Percentiles rank a stretch among this genome's conserved stretches.
These are phyloP conservation scores for Strobilomyces dryophilus DNA, from an alignment of 768 basidiomycete species.

Conservation along the genomic window DNA sequence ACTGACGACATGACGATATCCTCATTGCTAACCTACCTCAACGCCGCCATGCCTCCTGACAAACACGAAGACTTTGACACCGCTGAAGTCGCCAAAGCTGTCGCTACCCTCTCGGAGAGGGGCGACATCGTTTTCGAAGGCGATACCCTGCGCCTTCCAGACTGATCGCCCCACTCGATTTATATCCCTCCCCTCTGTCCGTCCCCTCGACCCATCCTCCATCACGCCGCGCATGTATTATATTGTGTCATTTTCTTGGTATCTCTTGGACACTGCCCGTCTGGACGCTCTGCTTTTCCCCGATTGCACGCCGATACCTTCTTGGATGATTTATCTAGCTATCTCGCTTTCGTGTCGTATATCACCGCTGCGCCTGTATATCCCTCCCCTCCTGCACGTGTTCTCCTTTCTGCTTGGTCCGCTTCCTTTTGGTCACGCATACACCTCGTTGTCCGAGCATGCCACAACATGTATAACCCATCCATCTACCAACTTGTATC, in stretches of 20 bases:
- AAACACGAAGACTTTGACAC: constrained; percentile 84
- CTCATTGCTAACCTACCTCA: constrained; percentile 64
- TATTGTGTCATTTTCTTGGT: constrained; percentile 7
- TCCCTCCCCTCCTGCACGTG: not conserved
- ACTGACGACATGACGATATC: constrained; percentile 70
- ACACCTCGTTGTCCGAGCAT: constrained; percentile 1
- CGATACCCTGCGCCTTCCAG: constrained; percentile 35
- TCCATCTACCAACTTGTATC: constrained; percentile 17
- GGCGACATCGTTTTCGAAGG: constrained; percentile 50
- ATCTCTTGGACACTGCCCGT: not conserved
- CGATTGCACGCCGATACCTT: constrained; percentile 17
- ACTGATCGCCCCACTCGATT: constrained; percentile 7
- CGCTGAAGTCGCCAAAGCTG: constrained; percentile 56
- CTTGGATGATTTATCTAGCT: constrained; percentile 16
- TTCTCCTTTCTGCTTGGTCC: not conserved
- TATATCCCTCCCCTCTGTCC: not conserved
- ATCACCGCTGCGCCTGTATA: constrained; percentile 15
- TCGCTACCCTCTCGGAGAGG: constrained; percentile 42
- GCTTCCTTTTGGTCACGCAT: not conserved
- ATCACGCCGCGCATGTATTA: constrained; percentile 6
- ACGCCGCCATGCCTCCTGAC: constrained; percentile 70
- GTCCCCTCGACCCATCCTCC: not conserved
- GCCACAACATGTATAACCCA: constrained; percentile 15
- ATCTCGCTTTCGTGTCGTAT: constrained; percentile 14
- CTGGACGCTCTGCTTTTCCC: not conserved